phyloP scores from a whole-genome alignment of 2,329 filamentous ascomycete species.

The Paraconiothyrium sp. region DNA sequence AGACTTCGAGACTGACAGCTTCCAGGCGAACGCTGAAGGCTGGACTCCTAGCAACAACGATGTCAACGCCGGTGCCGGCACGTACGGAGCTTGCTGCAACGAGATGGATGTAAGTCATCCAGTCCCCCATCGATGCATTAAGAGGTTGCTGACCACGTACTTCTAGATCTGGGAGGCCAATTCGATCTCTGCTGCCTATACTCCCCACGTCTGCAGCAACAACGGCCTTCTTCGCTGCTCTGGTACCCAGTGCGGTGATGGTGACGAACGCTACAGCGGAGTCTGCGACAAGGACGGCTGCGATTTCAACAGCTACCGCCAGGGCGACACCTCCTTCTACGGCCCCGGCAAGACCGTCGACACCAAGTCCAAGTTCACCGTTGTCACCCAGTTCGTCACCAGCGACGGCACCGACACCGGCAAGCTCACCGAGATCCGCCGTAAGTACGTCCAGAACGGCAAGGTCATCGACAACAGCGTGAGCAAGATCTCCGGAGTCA shows the following conservation, averaged over 20 bases:
- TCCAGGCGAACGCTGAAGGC: slow-evolving; percentile 61
- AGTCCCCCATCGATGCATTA: background rate
- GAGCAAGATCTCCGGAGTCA: slow-evolving; percentile 55
- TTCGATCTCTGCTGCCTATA: slow-evolving; percentile 67
- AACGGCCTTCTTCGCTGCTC: slow-evolving; percentile 60
- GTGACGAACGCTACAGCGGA: slow-evolving; percentile 63
- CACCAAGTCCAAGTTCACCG: slow-evolving; percentile 49
- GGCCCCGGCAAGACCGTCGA: slow-evolving; percentile 59
- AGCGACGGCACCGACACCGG: slow-evolving; percentile 45
- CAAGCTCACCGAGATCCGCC: slow-evolving; percentile 55
- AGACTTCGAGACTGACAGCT: background rate
- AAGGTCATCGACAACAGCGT: slow-evolving; percentile 55
- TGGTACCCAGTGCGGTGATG: slow-evolving; percentile 56
- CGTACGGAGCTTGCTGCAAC: slow-evolving; percentile 67
- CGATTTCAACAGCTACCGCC: slow-evolving; percentile 73
- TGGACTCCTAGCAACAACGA: slow-evolving; percentile 62
- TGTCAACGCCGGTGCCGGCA: slow-evolving; percentile 59
- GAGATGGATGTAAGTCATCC: slow-evolving; percentile 63
- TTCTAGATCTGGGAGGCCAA: slow-evolving; percentile 69
- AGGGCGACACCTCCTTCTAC: slow-evolving; percentile 69
- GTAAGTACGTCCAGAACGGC: slow-evolving; percentile 58
- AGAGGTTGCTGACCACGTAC: background rate
- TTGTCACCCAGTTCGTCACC: slow-evolving; percentile 58
- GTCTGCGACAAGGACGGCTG: slow-evolving; percentile 72
- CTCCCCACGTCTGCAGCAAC: slow-evolving; percentile 67